These are phyloP conservation scores for Avena atlantica DNA, from an alignment of 176 grass and related monocot species.

Conservation along the genomic window DNA sequence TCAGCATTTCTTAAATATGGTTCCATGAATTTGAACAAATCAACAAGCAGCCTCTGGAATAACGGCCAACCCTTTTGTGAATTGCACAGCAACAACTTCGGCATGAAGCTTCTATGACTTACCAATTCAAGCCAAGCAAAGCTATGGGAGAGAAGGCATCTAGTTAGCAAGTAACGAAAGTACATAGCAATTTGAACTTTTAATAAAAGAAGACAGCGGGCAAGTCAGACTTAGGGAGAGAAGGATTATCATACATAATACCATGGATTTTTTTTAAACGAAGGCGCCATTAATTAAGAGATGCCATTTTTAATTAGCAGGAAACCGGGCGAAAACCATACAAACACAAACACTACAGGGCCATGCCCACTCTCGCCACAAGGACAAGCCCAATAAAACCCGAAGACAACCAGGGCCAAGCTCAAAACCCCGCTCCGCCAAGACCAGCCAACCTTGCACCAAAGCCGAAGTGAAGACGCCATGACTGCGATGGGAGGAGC, in stretches of 20 bases:
- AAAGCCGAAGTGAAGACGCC: too few species aligned
- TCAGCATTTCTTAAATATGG: slow-evolving; percentile 93
- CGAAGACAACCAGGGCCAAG: too few species aligned
- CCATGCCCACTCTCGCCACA: too few species aligned
- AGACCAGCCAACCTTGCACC: too few species aligned
- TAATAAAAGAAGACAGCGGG: not conserved
- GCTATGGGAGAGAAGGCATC: slow-evolving; percentile 46
- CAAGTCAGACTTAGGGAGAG: not conserved
- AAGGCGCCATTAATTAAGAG: too few species aligned
- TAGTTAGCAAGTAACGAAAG: slow-evolving; percentile 14
- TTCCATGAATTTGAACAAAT: slow-evolving; percentile 99
- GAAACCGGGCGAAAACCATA: too few species aligned
- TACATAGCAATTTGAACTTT: not conserved
- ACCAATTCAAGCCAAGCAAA: slow-evolving; percentile 99
- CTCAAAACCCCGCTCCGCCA: too few species aligned
- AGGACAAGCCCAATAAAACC: too few species aligned
- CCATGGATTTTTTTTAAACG: not conserved
- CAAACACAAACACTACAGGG: too few species aligned
- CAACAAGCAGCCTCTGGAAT: slow-evolving; percentile 92
- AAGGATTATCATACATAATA: slow-evolving; percentile 6
- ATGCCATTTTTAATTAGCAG: too few species aligned
- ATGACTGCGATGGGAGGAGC: too few species aligned
- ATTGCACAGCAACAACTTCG: slow-evolving; percentile 83
- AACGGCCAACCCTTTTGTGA: slow-evolving; percentile 89
- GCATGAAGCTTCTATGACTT: slow-evolving; percentile 93